Evolutionary conservation across 2,329 filamentous ascomycete species (phyloP), one percentile per base, ranked within the genome.

Genomic region (Monosporascus sp.): DNA sequence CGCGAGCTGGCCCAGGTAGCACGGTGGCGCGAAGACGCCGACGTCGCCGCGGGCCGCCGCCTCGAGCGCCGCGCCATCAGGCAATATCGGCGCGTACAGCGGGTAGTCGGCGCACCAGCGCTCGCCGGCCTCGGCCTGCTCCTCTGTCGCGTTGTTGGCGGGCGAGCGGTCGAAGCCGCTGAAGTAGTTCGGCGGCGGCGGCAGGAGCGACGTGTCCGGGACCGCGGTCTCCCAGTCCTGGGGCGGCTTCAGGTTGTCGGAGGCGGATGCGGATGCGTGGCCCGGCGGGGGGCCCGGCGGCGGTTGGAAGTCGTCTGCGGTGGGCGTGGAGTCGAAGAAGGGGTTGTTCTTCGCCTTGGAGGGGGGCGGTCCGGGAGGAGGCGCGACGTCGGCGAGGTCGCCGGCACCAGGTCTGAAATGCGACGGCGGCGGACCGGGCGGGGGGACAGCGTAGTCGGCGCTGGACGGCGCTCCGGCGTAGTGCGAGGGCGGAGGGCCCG

Each of bases 211-310:
- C 1, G 83, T 90, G 67, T 91, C 88, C 0, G 88, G 87, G 1
- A 91, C 86, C 3, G 85, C 80, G 7, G 79, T 65, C 59, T 85
- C 77, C 88, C 88, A 91, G 70, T 88, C 83, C 66, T 91, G 87
- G 60, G 83, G 67, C 5, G 59, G 56, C 47, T 63, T 61, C 37
- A 60, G 55, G 14, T 51, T n/a, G 2, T 14, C 14, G 5, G 22
- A 22, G n/a, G 52, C 22, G 20, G 43, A 8, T 3, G 38, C 17
- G n/a, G 41, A 20, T 14, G 31, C 31, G 31, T 35, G 31, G 9
- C 31, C 31, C 2, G 66, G 65, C 6, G 68, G 68, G 17, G 69
- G 70, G 0, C 71, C 71, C 0, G 70, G 60, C 1, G 74, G 74
- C 28, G 74, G 71, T 8, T 64, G 65, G 20, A 66, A 70, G 20